Conservation (phyloP, 2,329 filamentous ascomycete genomes). For the Venturia nashicola region DNA sequence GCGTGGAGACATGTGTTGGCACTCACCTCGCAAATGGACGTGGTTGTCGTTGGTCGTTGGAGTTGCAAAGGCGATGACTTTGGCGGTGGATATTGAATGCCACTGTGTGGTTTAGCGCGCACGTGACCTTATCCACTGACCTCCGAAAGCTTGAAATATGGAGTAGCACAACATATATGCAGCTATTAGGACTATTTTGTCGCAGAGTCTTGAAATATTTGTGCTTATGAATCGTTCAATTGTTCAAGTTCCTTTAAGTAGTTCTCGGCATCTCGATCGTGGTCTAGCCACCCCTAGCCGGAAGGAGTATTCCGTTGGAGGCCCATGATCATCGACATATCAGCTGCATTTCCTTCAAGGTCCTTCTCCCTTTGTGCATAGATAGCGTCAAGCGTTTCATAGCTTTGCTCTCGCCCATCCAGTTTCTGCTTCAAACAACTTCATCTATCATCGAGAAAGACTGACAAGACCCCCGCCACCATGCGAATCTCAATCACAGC, state of each 20-base stretch:
- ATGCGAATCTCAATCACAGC: not conserved
- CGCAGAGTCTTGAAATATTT: too few species aligned
- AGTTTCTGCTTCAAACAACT: not conserved
- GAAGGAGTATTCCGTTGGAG: not conserved
- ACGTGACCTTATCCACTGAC: not conserved
- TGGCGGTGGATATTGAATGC: not conserved
- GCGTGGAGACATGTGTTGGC: constrained; percentile 2
- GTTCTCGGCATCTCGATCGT: not conserved
- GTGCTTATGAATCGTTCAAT: too few species aligned
- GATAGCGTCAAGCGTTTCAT: not conserved
- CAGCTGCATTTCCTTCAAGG: not conserved
- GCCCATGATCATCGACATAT: not conserved
- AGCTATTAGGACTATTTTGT: too few species aligned
- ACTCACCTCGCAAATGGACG: not conserved
- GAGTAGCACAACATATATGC: too few species aligned
- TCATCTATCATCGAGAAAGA: not conserved
- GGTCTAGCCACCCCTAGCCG: not conserved
- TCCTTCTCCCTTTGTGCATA: not conserved
- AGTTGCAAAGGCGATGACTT: not conserved
- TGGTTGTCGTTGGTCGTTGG: not conserved
- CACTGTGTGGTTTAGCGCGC: not conserved
- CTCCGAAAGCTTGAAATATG: not conserved
- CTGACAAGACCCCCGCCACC: not conserved
- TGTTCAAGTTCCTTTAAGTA: not conserved
- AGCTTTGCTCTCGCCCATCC: too few species aligned